Base-by-base conservation (phyloP, 306 rosid genomes). In the Echinosophora koreensis region DNA sequence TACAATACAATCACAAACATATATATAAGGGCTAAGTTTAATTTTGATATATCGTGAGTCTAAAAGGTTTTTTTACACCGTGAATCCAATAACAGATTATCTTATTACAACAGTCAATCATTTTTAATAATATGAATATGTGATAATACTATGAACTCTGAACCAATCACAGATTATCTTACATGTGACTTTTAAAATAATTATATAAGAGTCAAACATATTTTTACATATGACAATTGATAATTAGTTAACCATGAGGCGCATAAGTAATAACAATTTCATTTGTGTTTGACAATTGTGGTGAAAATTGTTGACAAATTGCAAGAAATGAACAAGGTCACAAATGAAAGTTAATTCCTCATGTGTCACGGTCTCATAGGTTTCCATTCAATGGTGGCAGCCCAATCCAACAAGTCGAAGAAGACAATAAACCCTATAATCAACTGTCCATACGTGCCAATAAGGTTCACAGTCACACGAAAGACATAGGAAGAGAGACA, bases 391-490 rank as follows among this genome's bases (percentile, higher is more conserved):
- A 64, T 18, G 44, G 80, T 76, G 56, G 80, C 12, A 22, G 67
- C 58, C 58, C 81, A 77, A 77, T 77, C 81, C 81, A 27, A 76
- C 39, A 35, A 76, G 46, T 2, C 47, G 38, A 76, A 76, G 74
- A 76, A 47, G 80, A 77, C 81, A 77, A 66, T 42, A 66, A 35
- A 28, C n/a, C 22, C 47, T 77, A 38, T 10, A 41, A 77, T 55
- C 8, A 38, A 9, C 8, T 22, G 3, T 7, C 5, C 7, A 44
- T 67, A 58, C 74, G 67, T 82, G 18, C 39, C 18, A 82, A 54
- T 12, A 50, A 44, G 12, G 60, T n/a, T 49, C 57, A 47, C 12
- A n/a, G n/a, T n/a, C n/a, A n/a, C n/a, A n/a, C n/a, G n/a, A n/a
- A n/a, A n/a, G n/a, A 32, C 63, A 78, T 34, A 37, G 42, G 54